phyloP scores from a whole-genome alignment of 2,329 filamentous ascomycete species.

The Colletotrichum brevisporum region DNA sequence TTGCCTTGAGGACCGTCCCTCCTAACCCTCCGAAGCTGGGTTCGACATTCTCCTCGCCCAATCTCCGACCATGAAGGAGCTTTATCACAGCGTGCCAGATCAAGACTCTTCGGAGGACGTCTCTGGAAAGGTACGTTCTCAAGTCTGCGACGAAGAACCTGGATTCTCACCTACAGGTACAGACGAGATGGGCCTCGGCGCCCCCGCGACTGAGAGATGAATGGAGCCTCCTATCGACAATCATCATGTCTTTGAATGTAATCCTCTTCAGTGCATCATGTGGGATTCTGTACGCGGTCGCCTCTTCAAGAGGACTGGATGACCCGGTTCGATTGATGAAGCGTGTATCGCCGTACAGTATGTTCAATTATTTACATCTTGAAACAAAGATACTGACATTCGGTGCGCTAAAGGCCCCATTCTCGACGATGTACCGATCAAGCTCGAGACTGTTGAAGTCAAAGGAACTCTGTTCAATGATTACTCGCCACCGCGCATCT shows the following conservation, averaged over 20 bases:
- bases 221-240: slow-evolving; percentile 23
- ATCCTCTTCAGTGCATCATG: slow-evolving; percentile 25
- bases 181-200: not conserved
- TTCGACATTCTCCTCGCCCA: not conserved
- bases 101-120: slow-evolving; percentile 20
- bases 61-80: slow-evolving; percentile 18
- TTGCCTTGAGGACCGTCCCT: not conserved
- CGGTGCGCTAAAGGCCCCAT: slow-evolving; percentile 8
- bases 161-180: not conserved
- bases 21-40: no score
- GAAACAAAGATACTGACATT: not conserved
- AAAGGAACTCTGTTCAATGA: slow-evolving; percentile 38
- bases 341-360: slow-evolving; percentile 33
- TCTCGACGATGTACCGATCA: slow-evolving; percentile 24
- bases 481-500: slow-evolving; percentile 50
- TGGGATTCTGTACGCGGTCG: not conserved
- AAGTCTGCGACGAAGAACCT: not conserved
- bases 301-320: slow-evolving; percentile 27
- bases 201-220: not conserved
- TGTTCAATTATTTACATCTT: fast-evolving
- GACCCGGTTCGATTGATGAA: slow-evolving; percentile 32
- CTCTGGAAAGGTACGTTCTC: not conserved
- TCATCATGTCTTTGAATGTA: slow-evolving; percentile 12
- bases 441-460: slow-evolving; percentile 26
- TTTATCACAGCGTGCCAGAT: slow-evolving; percentile 8